Evolutionary conservation across 257 asterid genomes (phyloP), one percentile per base, ranked within the genome.

Genomic region (Oldenlandia corymbosa): DNA sequence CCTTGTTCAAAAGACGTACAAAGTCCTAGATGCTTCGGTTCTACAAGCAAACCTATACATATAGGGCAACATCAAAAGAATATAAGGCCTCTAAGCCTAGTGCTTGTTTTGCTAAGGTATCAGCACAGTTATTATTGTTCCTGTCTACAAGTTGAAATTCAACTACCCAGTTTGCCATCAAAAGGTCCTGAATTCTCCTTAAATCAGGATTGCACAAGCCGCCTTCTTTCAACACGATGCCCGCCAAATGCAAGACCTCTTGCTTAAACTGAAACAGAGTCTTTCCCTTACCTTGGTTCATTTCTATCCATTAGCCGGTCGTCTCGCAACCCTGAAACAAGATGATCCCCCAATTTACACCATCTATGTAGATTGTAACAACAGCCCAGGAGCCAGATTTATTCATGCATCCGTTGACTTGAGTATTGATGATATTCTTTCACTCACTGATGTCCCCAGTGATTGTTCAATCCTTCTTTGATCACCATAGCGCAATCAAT

Each of bases 281-380:
- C 85, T 87, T 30, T 30, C 67, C 11, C 56, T 47, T 23, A 32
- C 86, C 0, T 81, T 87, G 2, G 57, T 43, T 62, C 80, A 70
- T 79, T 86, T 82, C 21, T 82, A 88, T 27, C 85, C 80, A 1
- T 81, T 84, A 31, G 80, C 81, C 7, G 95, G 91, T 51, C 89
- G 86, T 58, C 45, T 84, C 9, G 72, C 68, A 41, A 28, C 71
- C 16, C 16, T 10, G n/a, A 59, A 39, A 30, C 52, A 69, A 34
- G 76, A 68, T 0, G 64, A 83, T 9, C 55, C 52, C 26, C 65
- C 78, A 0, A 3, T 20, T 0, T 54, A 47, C 12, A 46, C 64
- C 34, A 68, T 71, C 65, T 81, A 64, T 58, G 17, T 83, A 23
- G 68, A 75, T 32, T 83, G 90, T 73, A 81, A 55, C 51, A 70